phyloP scores from a whole-genome alignment of 495 filamentous ascomycete species.

The Penicillium odoratum region DNA sequence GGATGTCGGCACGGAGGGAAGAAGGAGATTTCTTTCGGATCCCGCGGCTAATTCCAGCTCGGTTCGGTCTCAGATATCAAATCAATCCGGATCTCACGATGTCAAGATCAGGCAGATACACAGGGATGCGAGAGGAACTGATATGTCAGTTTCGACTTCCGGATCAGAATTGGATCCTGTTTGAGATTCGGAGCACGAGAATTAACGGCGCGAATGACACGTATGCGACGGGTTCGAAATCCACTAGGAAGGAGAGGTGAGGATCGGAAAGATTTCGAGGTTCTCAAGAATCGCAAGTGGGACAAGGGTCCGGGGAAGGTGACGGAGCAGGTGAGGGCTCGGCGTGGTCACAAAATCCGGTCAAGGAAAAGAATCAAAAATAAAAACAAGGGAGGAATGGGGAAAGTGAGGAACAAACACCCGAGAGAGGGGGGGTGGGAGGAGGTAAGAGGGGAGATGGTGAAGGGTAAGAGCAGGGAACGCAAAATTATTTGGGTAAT shows the following conservation, averaged over 20 bases:
- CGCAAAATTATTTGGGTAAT: slow-evolving; percentile 29
- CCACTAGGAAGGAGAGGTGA: background rate
- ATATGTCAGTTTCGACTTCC: background rate
- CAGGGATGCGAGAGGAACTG: slow-evolving; percentile 1
- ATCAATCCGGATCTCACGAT: slow-evolving; percentile 1
- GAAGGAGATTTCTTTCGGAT: background rate
- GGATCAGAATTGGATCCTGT: slow-evolving; percentile 5
- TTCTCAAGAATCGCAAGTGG: slow-evolving; percentile 25
- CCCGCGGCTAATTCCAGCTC: background rate
- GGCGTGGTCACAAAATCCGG: background rate
- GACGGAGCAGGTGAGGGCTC: background rate
- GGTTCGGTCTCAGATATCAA: slow-evolving; percentile 2
- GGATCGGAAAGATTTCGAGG: slow-evolving; percentile 7
- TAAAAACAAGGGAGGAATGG: slow-evolving; percentile 12
- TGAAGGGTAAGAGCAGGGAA: slow-evolving; percentile 26
- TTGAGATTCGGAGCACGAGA: slow-evolving; percentile 3
- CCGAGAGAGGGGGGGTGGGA: slow-evolving; percentile 21
- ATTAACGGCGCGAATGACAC: slow-evolving; percentile 27
- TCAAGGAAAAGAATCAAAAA: background rate
- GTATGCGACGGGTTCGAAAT: slow-evolving; percentile 16
- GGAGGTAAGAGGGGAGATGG: slow-evolving; percentile 27
- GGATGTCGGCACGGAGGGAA: slow-evolving; percentile 3
- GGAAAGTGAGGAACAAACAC: slow-evolving; percentile 16
- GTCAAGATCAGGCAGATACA: slow-evolving; percentile 14
- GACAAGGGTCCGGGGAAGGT: slow-evolving; percentile 4